Percentiles rank a stretch among this genome's conserved stretches.
phyloP scores from a whole-genome alignment of 306 rosid species.

The Vachellia collinsii region DNA sequence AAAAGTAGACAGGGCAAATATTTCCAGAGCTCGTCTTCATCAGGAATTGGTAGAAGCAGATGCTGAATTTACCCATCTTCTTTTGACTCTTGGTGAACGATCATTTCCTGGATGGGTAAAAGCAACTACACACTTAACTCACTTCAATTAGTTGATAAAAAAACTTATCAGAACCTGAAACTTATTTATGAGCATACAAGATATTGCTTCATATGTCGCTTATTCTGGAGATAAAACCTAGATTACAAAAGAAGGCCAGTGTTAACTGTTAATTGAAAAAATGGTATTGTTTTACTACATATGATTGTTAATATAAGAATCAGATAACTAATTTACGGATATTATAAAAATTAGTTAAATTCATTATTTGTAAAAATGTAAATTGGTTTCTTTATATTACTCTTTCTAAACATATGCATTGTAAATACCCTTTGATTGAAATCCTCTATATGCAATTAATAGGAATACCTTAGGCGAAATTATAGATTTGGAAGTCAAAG shows the following conservation, averaged over 20 bases:
- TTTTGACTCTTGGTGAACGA: constrained; percentile 91
- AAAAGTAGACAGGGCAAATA: constrained; percentile 88
- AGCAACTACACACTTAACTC: constrained; percentile 6
- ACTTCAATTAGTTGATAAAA: constrained; percentile 30
- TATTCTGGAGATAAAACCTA: background rate
- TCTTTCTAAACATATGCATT: too few species aligned
- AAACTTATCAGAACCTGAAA: constrained; percentile 32
- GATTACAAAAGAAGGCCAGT: background rate
- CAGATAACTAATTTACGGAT: too few species aligned
- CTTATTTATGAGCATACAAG: constrained; percentile 13
- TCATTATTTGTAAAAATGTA: too few species aligned
- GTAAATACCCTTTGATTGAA: too few species aligned
- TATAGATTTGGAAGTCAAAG: too few species aligned
- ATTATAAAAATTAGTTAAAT: too few species aligned
- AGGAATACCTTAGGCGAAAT: too few species aligned
- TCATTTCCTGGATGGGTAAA: constrained; percentile 93
- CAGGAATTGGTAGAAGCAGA: constrained; percentile 96
- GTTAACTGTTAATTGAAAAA: constrained; percentile 4
- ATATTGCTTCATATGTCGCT: background rate
- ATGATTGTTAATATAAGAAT: too few species aligned
- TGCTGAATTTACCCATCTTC: constrained; percentile 96
- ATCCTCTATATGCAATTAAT: too few species aligned
- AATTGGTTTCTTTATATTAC: too few species aligned
- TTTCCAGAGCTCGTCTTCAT: constrained; percentile 85
- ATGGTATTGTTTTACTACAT: background rate